phyloP scores from a whole-genome alignment of 176 grass and related monocot species.

The Eragrostis curvula region DNA sequence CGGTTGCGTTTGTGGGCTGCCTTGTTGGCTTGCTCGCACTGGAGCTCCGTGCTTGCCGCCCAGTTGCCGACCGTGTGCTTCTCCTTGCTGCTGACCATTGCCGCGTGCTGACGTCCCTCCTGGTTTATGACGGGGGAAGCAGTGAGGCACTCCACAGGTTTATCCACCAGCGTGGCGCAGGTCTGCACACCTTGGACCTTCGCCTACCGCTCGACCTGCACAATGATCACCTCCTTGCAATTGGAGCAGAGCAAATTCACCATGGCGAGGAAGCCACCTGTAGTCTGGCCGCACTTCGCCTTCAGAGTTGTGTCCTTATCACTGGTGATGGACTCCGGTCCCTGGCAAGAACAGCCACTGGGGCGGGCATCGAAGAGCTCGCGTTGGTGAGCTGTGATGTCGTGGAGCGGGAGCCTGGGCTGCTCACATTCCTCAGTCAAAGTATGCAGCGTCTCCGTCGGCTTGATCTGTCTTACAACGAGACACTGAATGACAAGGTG shows the following conservation, averaged over 20 bases:
- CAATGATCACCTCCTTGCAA: slow-evolving; percentile 86
- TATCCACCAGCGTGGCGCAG: slow-evolving; percentile 70
- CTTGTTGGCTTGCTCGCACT: slow-evolving; percentile 60
- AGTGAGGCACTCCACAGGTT: slow-evolving; percentile 77
- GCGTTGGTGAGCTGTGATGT: slow-evolving; percentile 89
- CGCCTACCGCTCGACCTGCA: slow-evolving; percentile 91
- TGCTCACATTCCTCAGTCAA: slow-evolving; percentile 85
- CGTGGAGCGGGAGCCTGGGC: slow-evolving; percentile 71
- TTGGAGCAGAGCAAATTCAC: slow-evolving; percentile 36
- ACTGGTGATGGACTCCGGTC: slow-evolving; percentile 87
- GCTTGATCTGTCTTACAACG: slow-evolving; percentile 88
- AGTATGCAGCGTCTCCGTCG: slow-evolving; percentile 71
- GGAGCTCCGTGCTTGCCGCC: slow-evolving; percentile 87
- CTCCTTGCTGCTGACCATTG: slow-evolving; percentile 74
- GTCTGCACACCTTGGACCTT: slow-evolving; percentile 75
- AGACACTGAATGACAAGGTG: slow-evolving; percentile 75
- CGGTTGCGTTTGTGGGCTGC: slow-evolving; percentile 54
- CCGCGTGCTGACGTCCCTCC: slow-evolving; percentile 60
- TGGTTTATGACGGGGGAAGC: slow-evolving; percentile 88
- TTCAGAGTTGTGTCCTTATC: slow-evolving; percentile 91
- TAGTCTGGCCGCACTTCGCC: slow-evolving; percentile 59
- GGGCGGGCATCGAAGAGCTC: slow-evolving; percentile 75
- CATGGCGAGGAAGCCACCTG: neutral
- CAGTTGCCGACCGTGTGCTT: slow-evolving; percentile 80
- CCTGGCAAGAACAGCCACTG: slow-evolving; percentile 62